Evolutionary conservation across 202 grass and related monocot species (phyloP), one percentile per base, ranked within the genome.

Genomic region (Digitaria exilis): DNA sequence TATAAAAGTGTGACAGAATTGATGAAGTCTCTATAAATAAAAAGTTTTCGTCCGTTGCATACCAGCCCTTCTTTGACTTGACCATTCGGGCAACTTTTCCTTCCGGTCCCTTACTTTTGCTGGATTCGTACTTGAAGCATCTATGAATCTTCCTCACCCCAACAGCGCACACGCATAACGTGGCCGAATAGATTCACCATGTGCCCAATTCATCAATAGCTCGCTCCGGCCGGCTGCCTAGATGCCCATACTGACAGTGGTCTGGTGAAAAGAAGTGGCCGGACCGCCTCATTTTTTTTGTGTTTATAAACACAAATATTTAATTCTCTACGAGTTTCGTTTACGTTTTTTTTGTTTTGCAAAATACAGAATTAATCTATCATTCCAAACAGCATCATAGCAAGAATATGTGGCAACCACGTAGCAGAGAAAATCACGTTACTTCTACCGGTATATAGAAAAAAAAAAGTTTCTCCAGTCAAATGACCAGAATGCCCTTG

Each of bases 61-160:
- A 28, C 73, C 49, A 60, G 24, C 22, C 26, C 68, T 17, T 58
- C 64, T 87, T 83, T 70, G 87, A 90, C 84, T 83, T 73, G 21
- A 79, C 84, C 51, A 42, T 52, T 28, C 77, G 10, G 4, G 4
- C 73, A 67, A 52, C 51, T 75, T 74, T 56, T 18, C 74, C 52
- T 21, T 25, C 19, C 60, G 29, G 0, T 1, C 37, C 57, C 37
- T 59, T 9, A 26, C 48, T 65, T 79, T 86, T 69, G 51, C 68
- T 79, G 51, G 88, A 62, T 82, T 31, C 49, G 30, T 69, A 34
- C 25, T 82, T 69, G 76, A 70, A 86, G 34, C 79, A 49, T 79
- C 79, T 60, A 6, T 46, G 84, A 60, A 83, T 41, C 88, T 86
- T 86, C 79, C 79, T 86, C 43, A 3, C 28, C 28, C 18, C 50